These are phyloP conservation scores for Diplosphaera chodatii DNA, from an alignment of 139 green algal genomes.

Conservation along the genomic window DNA sequence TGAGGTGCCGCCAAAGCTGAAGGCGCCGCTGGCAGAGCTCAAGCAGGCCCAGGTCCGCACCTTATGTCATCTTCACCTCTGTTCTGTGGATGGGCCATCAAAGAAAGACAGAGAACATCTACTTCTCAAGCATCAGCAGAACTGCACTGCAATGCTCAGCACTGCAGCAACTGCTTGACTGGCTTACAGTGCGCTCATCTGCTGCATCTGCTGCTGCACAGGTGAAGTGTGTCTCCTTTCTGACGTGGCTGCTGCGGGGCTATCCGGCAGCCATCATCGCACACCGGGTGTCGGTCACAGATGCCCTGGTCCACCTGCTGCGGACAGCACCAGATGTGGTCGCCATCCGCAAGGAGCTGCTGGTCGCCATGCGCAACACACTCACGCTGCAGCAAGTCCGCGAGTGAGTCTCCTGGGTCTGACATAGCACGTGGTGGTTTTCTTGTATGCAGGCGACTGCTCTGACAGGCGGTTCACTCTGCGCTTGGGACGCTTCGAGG, in stretches of 20 bases:
- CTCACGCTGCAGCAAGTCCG: conserved; percentile 42
- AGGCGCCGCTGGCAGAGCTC: conserved; percentile 52
- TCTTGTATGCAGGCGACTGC: too few species aligned
- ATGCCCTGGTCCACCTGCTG: conserved; percentile 35
- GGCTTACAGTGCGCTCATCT: too few species aligned
- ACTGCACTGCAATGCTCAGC: too few species aligned
- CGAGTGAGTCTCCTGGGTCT: not conserved
- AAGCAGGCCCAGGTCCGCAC: conserved; percentile 48
- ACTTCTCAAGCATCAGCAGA: too few species aligned
- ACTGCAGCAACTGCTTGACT: too few species aligned
- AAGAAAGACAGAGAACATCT: too few species aligned
- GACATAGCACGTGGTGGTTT: too few species aligned
- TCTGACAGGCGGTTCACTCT: too few species aligned
- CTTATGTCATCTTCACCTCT: too few species aligned
- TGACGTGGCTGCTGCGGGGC: conserved; percentile 31
- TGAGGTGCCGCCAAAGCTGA: conserved; percentile 7
- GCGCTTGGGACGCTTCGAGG: too few species aligned
- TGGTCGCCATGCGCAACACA: conserved; percentile 66
- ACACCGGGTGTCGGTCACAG: conserved; percentile 20
- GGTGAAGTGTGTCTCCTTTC: conserved; percentile 54
- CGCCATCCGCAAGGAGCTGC: conserved; percentile 73
- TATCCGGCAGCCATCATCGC: conserved; percentile 3
- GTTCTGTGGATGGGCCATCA: too few species aligned
- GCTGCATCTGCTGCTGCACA: too few species aligned
- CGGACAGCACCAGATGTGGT: conserved; percentile 56